Evolutionary conservation across 2,329 filamentous ascomycete genomes (phyloP).

Genomic region (Cladosporium colombiae): DNA sequence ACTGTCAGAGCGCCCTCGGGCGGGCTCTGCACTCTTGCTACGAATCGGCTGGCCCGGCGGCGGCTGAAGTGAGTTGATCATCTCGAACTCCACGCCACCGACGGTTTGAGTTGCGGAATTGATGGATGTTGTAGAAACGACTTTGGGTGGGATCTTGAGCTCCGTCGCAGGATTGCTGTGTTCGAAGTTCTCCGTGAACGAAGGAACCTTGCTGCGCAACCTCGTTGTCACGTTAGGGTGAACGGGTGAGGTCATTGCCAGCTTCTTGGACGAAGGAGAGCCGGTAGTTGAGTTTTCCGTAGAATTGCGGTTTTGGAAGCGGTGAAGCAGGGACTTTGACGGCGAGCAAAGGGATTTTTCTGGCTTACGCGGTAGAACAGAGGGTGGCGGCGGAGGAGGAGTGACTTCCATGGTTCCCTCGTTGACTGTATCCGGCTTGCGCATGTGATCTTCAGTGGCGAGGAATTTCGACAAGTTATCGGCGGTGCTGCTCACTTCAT

Average conservation of each 20-base stretch:
- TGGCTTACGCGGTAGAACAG: neutral
- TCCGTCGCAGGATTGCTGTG: neutral
- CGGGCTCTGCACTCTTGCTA: conserved; percentile 15
- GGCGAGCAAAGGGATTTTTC: conserved; percentile 14
- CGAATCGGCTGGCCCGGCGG: neutral
- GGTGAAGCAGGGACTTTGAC: conserved; percentile 17
- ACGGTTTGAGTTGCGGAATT: conserved; percentile 9
- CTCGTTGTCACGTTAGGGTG: neutral
- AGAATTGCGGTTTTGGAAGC: conserved; percentile 17
- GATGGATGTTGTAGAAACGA: neutral
- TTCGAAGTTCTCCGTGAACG: conserved; percentile 9
- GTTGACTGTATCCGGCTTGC: neutral
- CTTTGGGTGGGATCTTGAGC: neutral
- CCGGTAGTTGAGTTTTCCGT: neutral
- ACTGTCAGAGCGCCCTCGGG: neutral
- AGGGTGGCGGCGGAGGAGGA: conserved; percentile 3
- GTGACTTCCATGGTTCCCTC: conserved; percentile 17
- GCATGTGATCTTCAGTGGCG: conserved; percentile 5
- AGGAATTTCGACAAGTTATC: neutral
- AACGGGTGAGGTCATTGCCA: neutral
- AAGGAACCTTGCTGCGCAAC: neutral
- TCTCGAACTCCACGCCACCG: conserved; percentile 17
- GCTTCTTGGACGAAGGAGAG: neutral
- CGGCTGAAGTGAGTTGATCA: neutral
- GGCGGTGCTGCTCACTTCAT: neutral